Conservation (phyloP, 1,139 yeast genomes). For the Casaregolazyma suthepensis region DNA sequence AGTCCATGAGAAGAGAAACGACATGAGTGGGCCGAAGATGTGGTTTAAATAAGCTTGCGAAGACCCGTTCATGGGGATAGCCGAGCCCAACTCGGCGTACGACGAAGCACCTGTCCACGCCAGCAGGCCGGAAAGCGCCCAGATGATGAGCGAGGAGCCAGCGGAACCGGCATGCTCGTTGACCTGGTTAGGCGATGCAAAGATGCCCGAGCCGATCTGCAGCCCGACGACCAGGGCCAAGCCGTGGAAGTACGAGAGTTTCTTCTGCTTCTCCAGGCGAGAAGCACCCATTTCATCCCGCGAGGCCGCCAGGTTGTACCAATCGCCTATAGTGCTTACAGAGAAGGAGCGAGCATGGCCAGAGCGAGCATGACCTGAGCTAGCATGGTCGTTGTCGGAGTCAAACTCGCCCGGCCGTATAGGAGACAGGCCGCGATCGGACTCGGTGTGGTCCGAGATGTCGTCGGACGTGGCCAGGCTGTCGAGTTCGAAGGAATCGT, state of each 20-base stretch:
- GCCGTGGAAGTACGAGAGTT: constrained; percentile 34
- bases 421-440: constrained; percentile 26
- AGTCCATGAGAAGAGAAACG: constrained; percentile 38
- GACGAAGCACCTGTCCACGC: constrained; percentile 43
- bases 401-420: constrained; percentile 13
- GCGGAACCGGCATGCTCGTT: constrained; percentile 36
- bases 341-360: constrained; percentile 22
- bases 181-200: constrained; percentile 39
- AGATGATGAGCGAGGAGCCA: constrained; percentile 35
- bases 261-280: constrained; percentile 32
- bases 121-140: constrained; percentile 37
- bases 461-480: constrained; percentile 33
- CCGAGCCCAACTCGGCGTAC: constrained; percentile 38
- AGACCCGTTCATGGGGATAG: constrained; percentile 39
- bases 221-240: constrained; percentile 38
- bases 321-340: constrained; percentile 28
- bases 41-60: constrained; percentile 37
- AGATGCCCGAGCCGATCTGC: constrained; percentile 41
- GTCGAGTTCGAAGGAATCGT: constrained; percentile 33
- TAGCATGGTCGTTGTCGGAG: constrained; percentile 1
- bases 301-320: constrained; percentile 29
- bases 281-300: constrained; percentile 22
- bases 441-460: constrained; percentile 16
- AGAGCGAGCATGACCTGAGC: too few relatives aligned
- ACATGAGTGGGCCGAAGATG: constrained; percentile 36